Percentiles rank a stretch among this genome's conserved stretches.
Conservation (phyloP, 2,329 filamentous ascomycete genomes). For the Celoporthe dispersa region DNA sequence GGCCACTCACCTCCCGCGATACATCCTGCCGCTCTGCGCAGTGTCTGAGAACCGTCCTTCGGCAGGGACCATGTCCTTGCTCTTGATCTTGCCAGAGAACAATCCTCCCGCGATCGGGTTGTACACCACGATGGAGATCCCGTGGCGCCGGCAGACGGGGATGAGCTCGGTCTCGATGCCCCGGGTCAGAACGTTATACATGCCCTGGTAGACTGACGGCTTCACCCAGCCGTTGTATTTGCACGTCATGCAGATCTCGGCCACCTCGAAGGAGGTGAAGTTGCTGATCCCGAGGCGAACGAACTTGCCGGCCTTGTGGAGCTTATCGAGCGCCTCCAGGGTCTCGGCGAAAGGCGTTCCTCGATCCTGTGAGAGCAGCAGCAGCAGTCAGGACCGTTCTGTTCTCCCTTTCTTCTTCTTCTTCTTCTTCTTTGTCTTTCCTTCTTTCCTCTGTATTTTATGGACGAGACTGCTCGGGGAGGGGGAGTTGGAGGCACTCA, state of each 20-base stretch:
- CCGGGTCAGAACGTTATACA: conserved; percentile 83
- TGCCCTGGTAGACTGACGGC: conserved; percentile 77
- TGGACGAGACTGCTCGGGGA: not conserved
- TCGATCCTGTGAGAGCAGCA: conserved; percentile 48
- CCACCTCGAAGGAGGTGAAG: conserved; percentile 85
- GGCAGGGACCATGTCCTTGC: conserved; percentile 61
- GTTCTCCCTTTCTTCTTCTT: conserved; percentile 10
- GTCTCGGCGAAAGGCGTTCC: conserved; percentile 79
- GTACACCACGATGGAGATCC: conserved; percentile 78
- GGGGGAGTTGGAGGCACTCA: conserved; percentile 29
- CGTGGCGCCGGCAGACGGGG: conserved; percentile 74
- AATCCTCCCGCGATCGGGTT: conserved; percentile 83
- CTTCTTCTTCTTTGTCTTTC: too few relatives aligned
- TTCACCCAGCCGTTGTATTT: conserved; percentile 80
- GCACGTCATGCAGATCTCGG: conserved; percentile 80
- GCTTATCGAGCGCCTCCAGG: conserved; percentile 74
- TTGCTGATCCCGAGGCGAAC: conserved; percentile 80
- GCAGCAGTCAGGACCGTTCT: conserved; percentile 23
- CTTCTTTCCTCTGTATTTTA: not conserved
- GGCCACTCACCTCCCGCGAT: conserved; percentile 55
- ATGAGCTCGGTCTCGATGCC: conserved; percentile 77
- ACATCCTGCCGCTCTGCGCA: conserved; percentile 53
- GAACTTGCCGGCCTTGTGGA: conserved; percentile 88
- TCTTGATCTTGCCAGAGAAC: conserved; percentile 80
- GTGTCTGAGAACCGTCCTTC: conserved; percentile 73